Base-by-base conservation (phyloP, 1,139 yeast species). In the Taphrina confusa region DNA sequence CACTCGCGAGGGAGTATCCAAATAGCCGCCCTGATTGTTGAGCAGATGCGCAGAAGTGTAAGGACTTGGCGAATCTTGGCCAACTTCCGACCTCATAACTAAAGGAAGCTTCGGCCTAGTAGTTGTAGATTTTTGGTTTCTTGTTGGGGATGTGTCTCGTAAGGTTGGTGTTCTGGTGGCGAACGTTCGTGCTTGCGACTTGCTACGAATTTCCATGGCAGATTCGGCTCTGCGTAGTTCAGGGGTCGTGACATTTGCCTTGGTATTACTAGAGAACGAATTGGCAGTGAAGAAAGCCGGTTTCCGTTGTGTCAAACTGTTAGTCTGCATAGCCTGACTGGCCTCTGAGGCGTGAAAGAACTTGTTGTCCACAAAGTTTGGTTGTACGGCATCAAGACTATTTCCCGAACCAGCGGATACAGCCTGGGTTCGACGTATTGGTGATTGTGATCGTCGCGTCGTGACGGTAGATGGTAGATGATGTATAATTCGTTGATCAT, bases 241-340 rank as follows among this genome's bases (percentile, higher is more conserved):
- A 5, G 58, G 58, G 3, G 42, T 25, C 11, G 34, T 27, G 9
- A 14, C 16, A 9, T 9, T 23, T 2, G 36, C 23, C 27, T 34
- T 54, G 1, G 51, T n/a, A 11, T 22, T 36, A 9, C 34, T 30
- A 9, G 58, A 40, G 36, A 31, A 54, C 20, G 58, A 54, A 23
- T 45, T 31, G 4, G 58, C 58, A 4, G 58, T 44, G 30, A 54
- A 44, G 45, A 54, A 54, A 1, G 58, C 33, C 8, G 58, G 58
- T 27, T 54, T 54, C 9, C 30, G 27, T 5, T 22, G 8, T 6
- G 20, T 12, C 27, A 23, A 12, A n/a, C 16, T 31, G n/a, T 40
- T 5, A 2, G 42, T 12, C 18, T 18, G 18, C 5, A 25, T 2
- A 8, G 45, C 51, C 23, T 31, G 44, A 9, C 20, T 12, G 9